Base-by-base conservation (phyloP, 768 basidiomycete genomes). In the Lactarius sanguifluus region DNA sequence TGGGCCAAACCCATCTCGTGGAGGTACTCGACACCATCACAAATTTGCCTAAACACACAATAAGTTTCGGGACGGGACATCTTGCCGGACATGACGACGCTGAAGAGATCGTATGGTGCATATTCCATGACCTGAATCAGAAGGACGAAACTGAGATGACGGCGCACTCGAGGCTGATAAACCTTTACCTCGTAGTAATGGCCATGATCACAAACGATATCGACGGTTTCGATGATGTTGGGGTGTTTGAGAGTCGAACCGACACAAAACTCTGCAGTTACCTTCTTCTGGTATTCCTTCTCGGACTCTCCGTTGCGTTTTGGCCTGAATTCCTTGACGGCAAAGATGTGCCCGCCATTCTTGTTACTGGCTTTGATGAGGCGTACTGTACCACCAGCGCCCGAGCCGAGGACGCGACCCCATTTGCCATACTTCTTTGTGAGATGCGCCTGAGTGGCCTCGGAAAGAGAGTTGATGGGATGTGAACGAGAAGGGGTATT, bases 351-450 rank as follows among this genome's bases (percentile, higher is more conserved):
- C 20, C 91, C 90, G 25, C 93, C 94, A 34, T 85, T 85, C 82
- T 96, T 97, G 70, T 74, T 79, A 75, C 82, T 85, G 66, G 87
- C 90, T 79, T 95, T 96, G 79, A 99, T 96, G 70, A 99, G 85
- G 34, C 97, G 85, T 55, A 99, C 97, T 0, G 97, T 99, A 30
- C 97, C 97, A n/a, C 97, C 97, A 7, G 96, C 97, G 34, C 97
- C 97, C 34, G 90, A 92, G 32, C 97, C 97, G 10, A 99, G 86
- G 20, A 97, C 87, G 60, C 92, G 86, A 45, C 96, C 97, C 92
- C 97, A 97, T 76, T 99, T 99, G 70, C 97, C 97, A 72, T 99
- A 99, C 82, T 98, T 98, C 81, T 98, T 98, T n/a, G 90, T 81
- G 64, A 99, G 81, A 76, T 97, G 95, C 16, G 92, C 92, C 61